Conservation (phyloP, 345 rosid species). For the Camelina hispida region DNA sequence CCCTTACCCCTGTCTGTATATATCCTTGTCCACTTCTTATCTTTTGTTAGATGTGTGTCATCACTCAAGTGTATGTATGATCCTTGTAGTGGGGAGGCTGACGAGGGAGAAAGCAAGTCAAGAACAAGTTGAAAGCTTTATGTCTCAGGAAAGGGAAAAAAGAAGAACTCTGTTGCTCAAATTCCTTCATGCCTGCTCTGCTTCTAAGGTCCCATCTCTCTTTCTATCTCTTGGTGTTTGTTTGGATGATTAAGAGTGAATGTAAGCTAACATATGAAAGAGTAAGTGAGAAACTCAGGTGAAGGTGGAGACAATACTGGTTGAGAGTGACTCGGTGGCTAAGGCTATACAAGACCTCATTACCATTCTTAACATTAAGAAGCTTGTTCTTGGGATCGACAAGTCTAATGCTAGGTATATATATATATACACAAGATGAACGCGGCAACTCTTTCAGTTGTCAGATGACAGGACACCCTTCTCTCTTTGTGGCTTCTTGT, state of each 20-base stretch:
- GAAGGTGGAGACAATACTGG: constrained; percentile 70
- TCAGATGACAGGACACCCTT: constrained; percentile 20
- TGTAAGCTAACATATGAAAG: constrained; percentile 18
- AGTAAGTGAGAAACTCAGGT: constrained; percentile 50
- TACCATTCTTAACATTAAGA: constrained; percentile 70
- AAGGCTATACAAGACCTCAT: constrained; percentile 74
- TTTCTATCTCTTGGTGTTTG: constrained; percentile 16
- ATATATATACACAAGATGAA: constrained; percentile 27
- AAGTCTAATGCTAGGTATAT: constrained; percentile 65
- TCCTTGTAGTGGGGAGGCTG: constrained; percentile 65
- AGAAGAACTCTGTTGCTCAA: constrained; percentile 61
- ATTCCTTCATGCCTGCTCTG: constrained; percentile 55
- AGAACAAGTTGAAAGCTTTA: constrained; percentile 60
- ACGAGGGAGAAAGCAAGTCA: constrained; percentile 65
- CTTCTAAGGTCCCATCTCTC: constrained; percentile 55
- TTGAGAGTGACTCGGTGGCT: constrained; percentile 76
- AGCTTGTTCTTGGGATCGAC: constrained; percentile 75
- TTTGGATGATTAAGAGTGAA: constrained; percentile 13
- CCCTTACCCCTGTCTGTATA: constrained; percentile 69
- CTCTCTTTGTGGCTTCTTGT: constrained; percentile 21
- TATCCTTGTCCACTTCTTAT: not conserved
- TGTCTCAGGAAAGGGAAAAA: constrained; percentile 68
- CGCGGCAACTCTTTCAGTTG: not conserved
- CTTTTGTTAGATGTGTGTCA: constrained; percentile 6
- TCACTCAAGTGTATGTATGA: constrained; percentile 29